phyloP scores from a whole-genome alignment of 345 rosid species.

The Jatropha curcas region DNA sequence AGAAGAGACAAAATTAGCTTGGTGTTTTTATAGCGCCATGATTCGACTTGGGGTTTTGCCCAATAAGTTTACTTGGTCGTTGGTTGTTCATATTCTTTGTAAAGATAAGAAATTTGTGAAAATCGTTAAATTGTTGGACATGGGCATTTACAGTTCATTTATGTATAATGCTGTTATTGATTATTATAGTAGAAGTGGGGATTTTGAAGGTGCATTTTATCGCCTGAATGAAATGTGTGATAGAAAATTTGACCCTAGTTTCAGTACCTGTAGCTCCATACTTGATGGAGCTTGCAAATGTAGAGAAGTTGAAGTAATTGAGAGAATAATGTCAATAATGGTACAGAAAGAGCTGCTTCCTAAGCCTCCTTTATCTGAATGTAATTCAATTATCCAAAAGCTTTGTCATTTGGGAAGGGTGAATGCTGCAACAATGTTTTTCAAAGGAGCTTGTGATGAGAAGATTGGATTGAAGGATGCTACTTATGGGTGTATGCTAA shows the following conservation, averaged over 20 bases:
- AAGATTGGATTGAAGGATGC: constrained; percentile 33
- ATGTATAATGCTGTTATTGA: constrained; percentile 56
- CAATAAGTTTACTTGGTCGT: constrained; percentile 51
- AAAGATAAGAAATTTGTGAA: constrained; percentile 46
- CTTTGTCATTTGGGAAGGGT: constrained; percentile 58
- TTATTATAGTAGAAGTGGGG: constrained; percentile 48
- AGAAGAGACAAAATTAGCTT: constrained; percentile 41
- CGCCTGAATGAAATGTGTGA: constrained; percentile 49
- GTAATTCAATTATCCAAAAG: constrained; percentile 46
- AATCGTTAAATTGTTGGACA: constrained; percentile 46
- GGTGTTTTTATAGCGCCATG: constrained; percentile 60
- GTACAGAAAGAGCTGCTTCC: constrained; percentile 43
- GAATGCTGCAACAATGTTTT: constrained; percentile 57
- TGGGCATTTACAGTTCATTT: constrained; percentile 45
- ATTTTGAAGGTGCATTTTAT: constrained; percentile 45
- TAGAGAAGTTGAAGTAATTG: constrained; percentile 40
- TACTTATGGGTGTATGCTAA: constrained; percentile 57
- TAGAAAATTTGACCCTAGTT: constrained; percentile 47
- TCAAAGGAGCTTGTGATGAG: constrained; percentile 43
- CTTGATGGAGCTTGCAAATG: constrained; percentile 70
- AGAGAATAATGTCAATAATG: constrained; percentile 45
- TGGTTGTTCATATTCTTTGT: constrained; percentile 50
- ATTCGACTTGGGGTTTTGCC: constrained; percentile 38
- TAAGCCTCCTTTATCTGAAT: constrained; percentile 1
- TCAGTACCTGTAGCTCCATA: constrained; percentile 45